phyloP scores from a whole-genome alignment of 352 stramenopile species.

The Phytopythium montanum region DNA sequence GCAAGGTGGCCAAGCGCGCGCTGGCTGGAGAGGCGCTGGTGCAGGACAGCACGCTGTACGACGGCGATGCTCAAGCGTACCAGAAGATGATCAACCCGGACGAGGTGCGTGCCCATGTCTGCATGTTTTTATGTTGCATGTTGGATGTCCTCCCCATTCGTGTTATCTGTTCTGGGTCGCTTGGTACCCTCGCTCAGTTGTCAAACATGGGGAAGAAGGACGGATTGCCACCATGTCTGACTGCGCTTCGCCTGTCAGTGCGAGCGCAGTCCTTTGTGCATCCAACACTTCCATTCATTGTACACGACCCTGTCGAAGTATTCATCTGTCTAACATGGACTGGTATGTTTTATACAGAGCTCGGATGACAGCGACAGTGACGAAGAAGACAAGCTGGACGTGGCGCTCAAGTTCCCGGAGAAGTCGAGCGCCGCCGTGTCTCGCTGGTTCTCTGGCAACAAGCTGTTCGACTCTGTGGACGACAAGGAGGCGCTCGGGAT shows the following conservation, averaged over 20 bases:
- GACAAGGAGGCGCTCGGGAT: conserved; percentile 41
- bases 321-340: not conserved
- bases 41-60: conserved; percentile 79
- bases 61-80: conserved; percentile 76
- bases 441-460: conserved; percentile 84
- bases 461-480: conserved; percentile 75
- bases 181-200: conserved; percentile 89
- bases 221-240: conserved; percentile 86
- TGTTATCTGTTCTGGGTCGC: conserved; percentile 90
- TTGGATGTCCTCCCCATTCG: conserved; percentile 61
- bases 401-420: conserved; percentile 74
- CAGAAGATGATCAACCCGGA: conserved; percentile 86
- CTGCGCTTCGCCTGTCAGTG: conserved; percentile 25
- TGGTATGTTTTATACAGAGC: conserved; percentile 48
- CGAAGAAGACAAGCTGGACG: conserved; percentile 57
- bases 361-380: conserved; percentile 65
- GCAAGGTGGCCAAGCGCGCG: conserved; percentile 81
- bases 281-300: conserved; percentile 43
- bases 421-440: conserved; percentile 71
- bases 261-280: conserved; percentile 67
- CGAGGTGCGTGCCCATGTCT: conserved; percentile 59
- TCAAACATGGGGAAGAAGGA: conserved; percentile 88
- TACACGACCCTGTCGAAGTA: no score
- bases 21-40: conserved; percentile 75
- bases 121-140: conserved; percentile 14